phyloP scores from a whole-genome alignment of 1,284 basidiomycete genomes.

The Caloboletus firmus region DNA sequence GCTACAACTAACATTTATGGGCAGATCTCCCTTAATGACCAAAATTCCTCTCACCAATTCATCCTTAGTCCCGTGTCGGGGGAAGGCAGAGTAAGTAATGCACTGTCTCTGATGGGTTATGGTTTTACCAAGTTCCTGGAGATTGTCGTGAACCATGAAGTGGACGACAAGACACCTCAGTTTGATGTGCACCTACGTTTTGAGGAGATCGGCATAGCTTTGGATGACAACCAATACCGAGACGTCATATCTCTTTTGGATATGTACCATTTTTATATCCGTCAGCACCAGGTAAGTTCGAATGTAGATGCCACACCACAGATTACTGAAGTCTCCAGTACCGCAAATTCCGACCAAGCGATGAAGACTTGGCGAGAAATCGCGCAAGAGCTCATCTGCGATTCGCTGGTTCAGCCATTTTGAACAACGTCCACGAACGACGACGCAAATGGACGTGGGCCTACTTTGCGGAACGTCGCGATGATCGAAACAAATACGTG shows the following conservation, averaged over 20 bases:
- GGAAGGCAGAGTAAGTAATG: slow-evolving; percentile 73
- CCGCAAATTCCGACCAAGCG: slow-evolving; percentile 72
- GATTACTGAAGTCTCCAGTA: slow-evolving; percentile 53
- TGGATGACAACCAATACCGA: slow-evolving; percentile 96
- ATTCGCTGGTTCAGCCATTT: slow-evolving; percentile 84
- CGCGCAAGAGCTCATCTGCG: slow-evolving; percentile 71
- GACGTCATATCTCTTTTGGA: slow-evolving; percentile 93
- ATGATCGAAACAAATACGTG: slow-evolving; percentile 85
- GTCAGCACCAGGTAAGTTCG: slow-evolving; percentile 76
- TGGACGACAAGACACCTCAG: slow-evolving; percentile 74
- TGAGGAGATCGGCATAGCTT: slow-evolving; percentile 89
- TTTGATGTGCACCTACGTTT: slow-evolving; percentile 91
- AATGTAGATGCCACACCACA: background rate
- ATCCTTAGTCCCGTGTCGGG: slow-evolving; percentile 96
- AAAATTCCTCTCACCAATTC: slow-evolving; percentile 80
- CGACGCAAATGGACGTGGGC: slow-evolving; percentile 90
- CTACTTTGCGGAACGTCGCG: slow-evolving; percentile 86
- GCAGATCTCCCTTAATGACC: slow-evolving; percentile 66
- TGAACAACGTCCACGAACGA: slow-evolving; percentile 85
- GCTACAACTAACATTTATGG: slow-evolving; percentile 6
- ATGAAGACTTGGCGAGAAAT: slow-evolving; percentile 64
- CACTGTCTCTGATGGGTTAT: background rate
- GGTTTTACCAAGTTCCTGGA: slow-evolving; percentile 32
- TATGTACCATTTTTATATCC: slow-evolving; percentile 95
- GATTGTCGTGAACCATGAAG: slow-evolving; percentile 83